A percentile compares a stretch with the other conserved stretches of the same genome.
Conservation (phyloP, 78 protist species). For the Chrysochromulina tobinii region DNA sequence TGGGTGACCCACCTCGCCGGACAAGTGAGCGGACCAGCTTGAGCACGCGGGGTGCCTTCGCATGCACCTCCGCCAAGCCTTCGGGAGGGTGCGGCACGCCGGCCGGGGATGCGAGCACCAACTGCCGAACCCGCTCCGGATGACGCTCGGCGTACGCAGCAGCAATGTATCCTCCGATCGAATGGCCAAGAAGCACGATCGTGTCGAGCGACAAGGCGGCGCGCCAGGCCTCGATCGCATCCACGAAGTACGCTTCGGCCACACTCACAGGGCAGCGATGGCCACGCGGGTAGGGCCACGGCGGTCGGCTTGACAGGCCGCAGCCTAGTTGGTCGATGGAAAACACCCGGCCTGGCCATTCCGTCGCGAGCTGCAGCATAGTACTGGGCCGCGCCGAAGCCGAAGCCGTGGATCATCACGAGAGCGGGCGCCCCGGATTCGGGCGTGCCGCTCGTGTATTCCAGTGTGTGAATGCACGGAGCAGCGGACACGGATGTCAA, state of each 20-base stretch:
- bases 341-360: neutral
- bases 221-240: neutral
- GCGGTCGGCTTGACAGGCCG: neutral
- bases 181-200: neutral
- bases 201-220: neutral
- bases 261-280: neutral
- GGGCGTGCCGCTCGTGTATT: too few relatives aligned
- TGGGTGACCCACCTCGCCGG: too few relatives aligned
- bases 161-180: neutral
- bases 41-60: neutral
- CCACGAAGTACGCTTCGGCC: neutral
- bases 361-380: neutral
- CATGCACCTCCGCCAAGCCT: neutral
- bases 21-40: too few relatives aligned
- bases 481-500: too few relatives aligned
- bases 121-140: neutral
- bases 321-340: neutral
- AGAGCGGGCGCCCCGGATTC: too few relatives aligned
- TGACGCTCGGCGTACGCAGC: neutral
- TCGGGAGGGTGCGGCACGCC: neutral
- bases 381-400: neutral
- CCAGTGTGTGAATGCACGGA: too few relatives aligned
- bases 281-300: neutral
- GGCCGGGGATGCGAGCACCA: neutral
- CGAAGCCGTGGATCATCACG: neutral